Percentiles rank a stretch among this genome's conserved stretches.
Conservation (phyloP, 2,329 filamentous ascomycete genomes). For the Neonectria punicea region DNA sequence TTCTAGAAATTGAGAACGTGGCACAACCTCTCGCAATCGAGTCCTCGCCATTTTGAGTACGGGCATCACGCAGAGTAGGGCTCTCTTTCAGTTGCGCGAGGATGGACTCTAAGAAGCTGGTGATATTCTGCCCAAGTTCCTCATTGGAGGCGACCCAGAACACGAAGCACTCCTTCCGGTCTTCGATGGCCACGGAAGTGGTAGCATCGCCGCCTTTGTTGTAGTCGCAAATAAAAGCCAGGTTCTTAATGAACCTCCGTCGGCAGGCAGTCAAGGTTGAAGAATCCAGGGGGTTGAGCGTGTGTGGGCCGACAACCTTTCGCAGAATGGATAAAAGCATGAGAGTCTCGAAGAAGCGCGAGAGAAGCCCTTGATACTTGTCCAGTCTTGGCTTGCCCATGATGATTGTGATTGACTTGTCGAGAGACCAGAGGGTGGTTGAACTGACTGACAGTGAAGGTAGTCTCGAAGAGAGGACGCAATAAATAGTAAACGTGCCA, state of each 20-base stretch:
- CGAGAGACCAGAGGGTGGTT: neutral
- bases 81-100: constrained; percentile 32
- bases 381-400: constrained; percentile 32
- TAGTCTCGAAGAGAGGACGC: no score
- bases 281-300: neutral
- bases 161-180: constrained; percentile 41
- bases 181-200: constrained; percentile 57
- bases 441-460: neutral
- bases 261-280: constrained; percentile 14
- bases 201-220: constrained; percentile 57
- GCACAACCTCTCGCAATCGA: constrained; percentile 16
- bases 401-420: neutral
- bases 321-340: constrained; percentile 31
- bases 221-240: constrained; percentile 59
- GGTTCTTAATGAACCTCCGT: constrained; percentile 49
- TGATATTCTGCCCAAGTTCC: constrained; percentile 31
- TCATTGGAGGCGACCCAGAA: constrained; percentile 59
- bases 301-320: constrained; percentile 26
- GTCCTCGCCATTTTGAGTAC: neutral
- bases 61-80: neutral
- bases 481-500: neutral
- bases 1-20: constrained; percentile 34
- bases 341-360: constrained; percentile 37
- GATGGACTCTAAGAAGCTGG: constrained; percentile 44
- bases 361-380: constrained; percentile 25